Conservation (phyloP, 2,329 filamentous ascomycete species). For the Talaromyces sp. region DNA sequence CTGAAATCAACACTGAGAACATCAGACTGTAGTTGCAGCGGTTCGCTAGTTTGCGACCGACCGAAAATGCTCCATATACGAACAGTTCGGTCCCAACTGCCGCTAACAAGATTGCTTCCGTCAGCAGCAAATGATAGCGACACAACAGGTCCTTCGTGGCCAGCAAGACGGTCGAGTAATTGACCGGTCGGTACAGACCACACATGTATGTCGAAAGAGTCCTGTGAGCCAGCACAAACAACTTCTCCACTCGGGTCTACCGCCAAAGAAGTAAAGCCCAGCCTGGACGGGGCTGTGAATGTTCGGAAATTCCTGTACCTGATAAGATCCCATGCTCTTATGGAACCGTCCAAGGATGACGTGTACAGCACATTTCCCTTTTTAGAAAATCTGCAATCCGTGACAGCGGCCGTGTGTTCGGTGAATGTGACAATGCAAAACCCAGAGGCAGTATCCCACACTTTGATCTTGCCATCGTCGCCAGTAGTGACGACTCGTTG, state of each 20-base stretch:
- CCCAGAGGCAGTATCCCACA: conserved; percentile 94
- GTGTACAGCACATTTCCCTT: conserved; percentile 95
- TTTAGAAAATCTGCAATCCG: conserved; percentile 87
- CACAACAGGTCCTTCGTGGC: conserved; percentile 91
- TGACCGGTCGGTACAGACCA: conserved; percentile 99
- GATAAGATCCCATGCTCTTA: conserved; percentile 93
- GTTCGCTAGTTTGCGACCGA: conserved; percentile 90
- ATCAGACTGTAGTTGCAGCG: conserved; percentile 85
- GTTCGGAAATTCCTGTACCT: conserved; percentile 96
- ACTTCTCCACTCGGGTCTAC: conserved; percentile 98
- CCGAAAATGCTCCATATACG: conserved; percentile 95
- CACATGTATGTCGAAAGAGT: conserved; percentile 95
- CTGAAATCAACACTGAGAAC: conserved; percentile 80
- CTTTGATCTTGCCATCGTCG: conserved; percentile 96
- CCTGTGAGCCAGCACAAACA: conserved; percentile 87
- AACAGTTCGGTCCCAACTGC: conserved; percentile 94
- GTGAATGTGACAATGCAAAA: conserved; percentile 99
- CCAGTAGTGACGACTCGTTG: conserved; percentile 88
- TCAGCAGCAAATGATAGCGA: conserved; percentile 84
- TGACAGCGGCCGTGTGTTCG: conserved; percentile 91
- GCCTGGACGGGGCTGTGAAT: conserved; percentile 84
- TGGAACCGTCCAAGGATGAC: conserved; percentile 85
- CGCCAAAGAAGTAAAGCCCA: conserved; percentile 90
- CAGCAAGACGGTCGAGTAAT: conserved; percentile 80
- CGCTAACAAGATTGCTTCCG: conserved; percentile 76